These are phyloP conservation scores for Ceratocystis huliohia DNA, from an alignment of 2,329 filamentous ascomycete genomes.

Conservation along the genomic window DNA sequence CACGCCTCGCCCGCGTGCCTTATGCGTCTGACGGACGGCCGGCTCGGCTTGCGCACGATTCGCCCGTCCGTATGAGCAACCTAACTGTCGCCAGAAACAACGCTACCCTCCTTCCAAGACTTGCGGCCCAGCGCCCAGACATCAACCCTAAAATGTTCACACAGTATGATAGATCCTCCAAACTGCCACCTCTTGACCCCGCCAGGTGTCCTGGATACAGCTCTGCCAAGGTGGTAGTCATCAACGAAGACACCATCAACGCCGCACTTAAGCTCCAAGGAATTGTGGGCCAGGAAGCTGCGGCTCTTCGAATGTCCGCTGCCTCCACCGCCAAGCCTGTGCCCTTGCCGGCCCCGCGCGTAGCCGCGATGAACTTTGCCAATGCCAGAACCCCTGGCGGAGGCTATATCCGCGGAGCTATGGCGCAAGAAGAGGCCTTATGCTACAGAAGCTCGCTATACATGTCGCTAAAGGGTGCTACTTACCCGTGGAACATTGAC, in stretches of 20 bases:
- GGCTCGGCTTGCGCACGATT: background rate
- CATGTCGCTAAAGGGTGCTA: slow-evolving; percentile 33
- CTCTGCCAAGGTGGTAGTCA: background rate
- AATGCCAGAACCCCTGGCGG: slow-evolving; percentile 39
- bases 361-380: slow-evolving; percentile 13
- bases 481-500: slow-evolving; percentile 41
- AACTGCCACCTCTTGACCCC: background rate
- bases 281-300: background rate
- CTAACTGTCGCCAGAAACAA: background rate
- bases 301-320: background rate
- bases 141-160: background rate
- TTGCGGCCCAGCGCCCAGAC: slow-evolving; percentile 4
- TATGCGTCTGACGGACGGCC: background rate
- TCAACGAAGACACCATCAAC: slow-evolving; percentile 12
- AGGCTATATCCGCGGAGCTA: slow-evolving; percentile 47
- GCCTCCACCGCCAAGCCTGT: background rate
- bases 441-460: slow-evolving; percentile 50
- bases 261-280: slow-evolving; percentile 6
- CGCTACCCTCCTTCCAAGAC: background rate
- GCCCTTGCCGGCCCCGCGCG: background rate
- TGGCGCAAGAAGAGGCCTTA: slow-evolving; percentile 57
- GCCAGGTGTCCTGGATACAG: background rate
- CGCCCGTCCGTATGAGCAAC: background rate
- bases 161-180: background rate
- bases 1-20: background rate